Evolutionary conservation across 352 stramenopile species (phyloP), one percentile per base, ranked within the genome.

Genomic region (Phytopythium mirpurense): DNA sequence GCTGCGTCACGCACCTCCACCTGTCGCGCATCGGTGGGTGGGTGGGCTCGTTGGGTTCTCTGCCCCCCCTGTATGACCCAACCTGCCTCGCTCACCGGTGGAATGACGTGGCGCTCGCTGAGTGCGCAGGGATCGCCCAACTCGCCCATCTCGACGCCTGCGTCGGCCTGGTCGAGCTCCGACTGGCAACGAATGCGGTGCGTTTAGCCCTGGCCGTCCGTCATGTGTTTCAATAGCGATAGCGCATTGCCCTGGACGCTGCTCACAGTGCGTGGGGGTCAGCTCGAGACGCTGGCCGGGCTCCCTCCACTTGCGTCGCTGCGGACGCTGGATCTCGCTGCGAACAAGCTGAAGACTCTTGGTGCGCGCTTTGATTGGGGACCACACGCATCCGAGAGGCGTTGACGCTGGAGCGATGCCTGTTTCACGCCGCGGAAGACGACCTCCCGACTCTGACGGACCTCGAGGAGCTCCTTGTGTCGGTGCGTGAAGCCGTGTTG

Each of bases 1-100:
- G 53, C 35, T 87, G 82, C 57, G 64, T 91, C 54, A 76, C 78
- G 44, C 57, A 82, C 38, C 57, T 91, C 36, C 76, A 91, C 43
- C 72, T 89, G 41, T 83, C 78, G 0, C 31, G 27, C n/a, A 68
- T 70, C 23, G 62, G 64, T 76, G 26, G 14, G 34, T 45, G 14
- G 6, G 1, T 10, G 10, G 9, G 18, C n/a, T 24, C 43, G 15
- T 34, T 1, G 9, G 19, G 32, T n/a, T 29, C 16, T 24, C 12
- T 5, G 18, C 16, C 10, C 7, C 23, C 7, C 23, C 12, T 7
- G 2, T 32, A 5, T 9, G 29, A 21, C 6, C 49, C 23, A 29
- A 31, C 56, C 16, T 38, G 26, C 2, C 15, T 11, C 1, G 18
- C 8, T 12, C 5, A 7, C 19, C 29, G 27, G 0, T 23, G 6